These are phyloP conservation scores for Hura crepitans DNA, from an alignment of 441 rosid genomes.

Conservation along the genomic window DNA sequence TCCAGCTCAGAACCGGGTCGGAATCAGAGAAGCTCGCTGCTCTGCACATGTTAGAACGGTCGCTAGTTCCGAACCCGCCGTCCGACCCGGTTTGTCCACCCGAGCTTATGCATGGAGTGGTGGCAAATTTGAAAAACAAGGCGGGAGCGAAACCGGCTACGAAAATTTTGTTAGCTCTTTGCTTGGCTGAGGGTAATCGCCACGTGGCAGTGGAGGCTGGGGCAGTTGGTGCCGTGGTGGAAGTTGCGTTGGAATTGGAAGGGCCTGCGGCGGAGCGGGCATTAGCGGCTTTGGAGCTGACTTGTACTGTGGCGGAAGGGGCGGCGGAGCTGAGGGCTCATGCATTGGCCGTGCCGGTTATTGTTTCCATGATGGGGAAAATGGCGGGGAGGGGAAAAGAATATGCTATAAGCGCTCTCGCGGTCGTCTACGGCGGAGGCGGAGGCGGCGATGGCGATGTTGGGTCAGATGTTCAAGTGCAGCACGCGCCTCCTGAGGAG, in stretches of 20 bases:
- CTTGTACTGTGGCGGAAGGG: constrained; percentile 66
- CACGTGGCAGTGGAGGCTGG: too few species aligned
- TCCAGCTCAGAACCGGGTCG: constrained; percentile 51
- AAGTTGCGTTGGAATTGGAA: constrained; percentile 59
- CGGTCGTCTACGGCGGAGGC: constrained; percentile 49
- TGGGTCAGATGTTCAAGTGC: constrained; percentile 28
- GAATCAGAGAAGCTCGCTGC: constrained; percentile 57
- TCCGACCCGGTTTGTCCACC: constrained; percentile 46
- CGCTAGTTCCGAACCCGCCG: constrained; percentile 66
- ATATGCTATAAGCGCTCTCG: constrained; percentile 69
- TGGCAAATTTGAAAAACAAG: too few species aligned
- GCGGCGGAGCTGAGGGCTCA: constrained; percentile 71
- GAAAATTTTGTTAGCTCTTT: too few species aligned
- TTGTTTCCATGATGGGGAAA: constrained; percentile 85
- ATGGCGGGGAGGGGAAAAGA: constrained; percentile 74
- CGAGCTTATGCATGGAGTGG: too few species aligned
- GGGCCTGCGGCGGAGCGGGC: too few species aligned
- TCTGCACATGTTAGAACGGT: constrained; percentile 59
- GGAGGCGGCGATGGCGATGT: too few species aligned
- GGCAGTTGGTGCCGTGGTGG: constrained; percentile 64
- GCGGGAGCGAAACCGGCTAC: constrained; percentile 46
- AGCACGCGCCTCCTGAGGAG: constrained; percentile 75
- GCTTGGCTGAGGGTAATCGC: too few species aligned
- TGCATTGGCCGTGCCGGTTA: constrained; percentile 78
- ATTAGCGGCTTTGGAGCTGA: constrained; percentile 42